phyloP scores from a whole-genome alignment of 768 basidiomycete genomes.

The Phaffia australis region DNA sequence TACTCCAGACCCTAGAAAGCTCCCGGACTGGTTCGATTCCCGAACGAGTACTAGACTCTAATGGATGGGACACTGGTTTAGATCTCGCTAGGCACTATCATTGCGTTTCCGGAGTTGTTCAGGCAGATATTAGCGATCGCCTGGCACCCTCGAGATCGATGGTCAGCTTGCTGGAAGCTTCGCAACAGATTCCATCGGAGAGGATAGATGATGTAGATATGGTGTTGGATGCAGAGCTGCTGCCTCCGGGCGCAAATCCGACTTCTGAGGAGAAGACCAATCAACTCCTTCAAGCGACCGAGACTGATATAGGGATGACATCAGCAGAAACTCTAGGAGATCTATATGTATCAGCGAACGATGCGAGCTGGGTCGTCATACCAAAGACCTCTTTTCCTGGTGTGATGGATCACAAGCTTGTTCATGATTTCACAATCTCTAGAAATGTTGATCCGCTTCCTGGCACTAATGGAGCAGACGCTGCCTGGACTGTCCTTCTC shows the following conservation, averaged over 20 bases:
- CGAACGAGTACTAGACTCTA: not conserved
- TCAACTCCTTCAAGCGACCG: not conserved
- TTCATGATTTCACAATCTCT: conserved; percentile 4
- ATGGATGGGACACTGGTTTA: not conserved
- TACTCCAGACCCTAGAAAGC: not conserved
- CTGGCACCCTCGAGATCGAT: not conserved
- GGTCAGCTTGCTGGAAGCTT: not conserved
- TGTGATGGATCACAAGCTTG: conserved; percentile 2
- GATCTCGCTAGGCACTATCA: not conserved
- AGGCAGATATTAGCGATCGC: too few species aligned
- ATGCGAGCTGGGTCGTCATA: conserved; percentile 9
- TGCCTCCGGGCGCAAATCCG: not conserved
- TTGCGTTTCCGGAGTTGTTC: not conserved
- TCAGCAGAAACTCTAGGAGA: not conserved
- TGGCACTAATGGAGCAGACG: conserved; percentile 13
- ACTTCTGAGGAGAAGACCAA: not conserved
- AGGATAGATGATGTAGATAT: too few species aligned
- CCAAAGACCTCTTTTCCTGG: conserved; percentile 1
- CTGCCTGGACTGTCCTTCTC: conserved; percentile 13
- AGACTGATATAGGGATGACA: too few species aligned
- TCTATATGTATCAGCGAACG: conserved; percentile 17
- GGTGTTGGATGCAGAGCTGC: not conserved
- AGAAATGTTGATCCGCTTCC: conserved; percentile 7
- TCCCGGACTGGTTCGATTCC: not conserved
- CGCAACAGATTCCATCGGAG: not conserved